Conservation (phyloP, 345 rosid species). For the Pistacia atlantica region DNA sequence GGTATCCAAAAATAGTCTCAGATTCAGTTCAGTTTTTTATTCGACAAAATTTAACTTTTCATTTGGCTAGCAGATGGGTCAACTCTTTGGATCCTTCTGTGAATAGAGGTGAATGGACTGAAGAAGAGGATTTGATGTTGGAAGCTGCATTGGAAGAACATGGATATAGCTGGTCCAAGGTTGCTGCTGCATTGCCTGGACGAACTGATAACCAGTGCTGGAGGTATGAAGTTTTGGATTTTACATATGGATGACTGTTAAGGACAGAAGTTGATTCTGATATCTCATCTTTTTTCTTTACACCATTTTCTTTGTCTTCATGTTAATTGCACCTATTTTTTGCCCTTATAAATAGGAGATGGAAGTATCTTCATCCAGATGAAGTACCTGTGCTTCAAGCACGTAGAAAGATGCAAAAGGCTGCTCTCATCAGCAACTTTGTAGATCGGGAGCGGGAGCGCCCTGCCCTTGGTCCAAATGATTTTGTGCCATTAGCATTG, state of each 20-base stretch:
- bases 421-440: constrained; percentile 66
- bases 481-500: constrained; percentile 47
- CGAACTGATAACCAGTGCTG: constrained; percentile 87
- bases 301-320: neutral
- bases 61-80: constrained; percentile 61
- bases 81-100: constrained; percentile 78
- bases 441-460: constrained; percentile 89
- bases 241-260: neutral
- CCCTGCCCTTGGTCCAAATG: constrained; percentile 60
- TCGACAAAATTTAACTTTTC: constrained; percentile 13
- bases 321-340: neutral
- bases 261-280: neutral
- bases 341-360: constrained; percentile 56
- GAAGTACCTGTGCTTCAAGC: constrained; percentile 60
- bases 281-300: neutral
- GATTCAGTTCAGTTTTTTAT: constrained; percentile 10
- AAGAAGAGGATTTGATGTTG: constrained; percentile 73
- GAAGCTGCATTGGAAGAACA: constrained; percentile 61
- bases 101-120: constrained; percentile 63
- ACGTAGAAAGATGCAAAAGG: constrained; percentile 54
- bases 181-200: constrained; percentile 58
- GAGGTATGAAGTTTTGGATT: constrained; percentile 48
- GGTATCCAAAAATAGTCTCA: constrained; percentile 34
- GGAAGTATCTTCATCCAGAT: constrained; percentile 70
- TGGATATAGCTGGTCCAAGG: constrained; percentile 76